These are phyloP conservation scores for Jamesozyma piceae DNA, from an alignment of 805 yeast species.

Conservation along the genomic window DNA sequence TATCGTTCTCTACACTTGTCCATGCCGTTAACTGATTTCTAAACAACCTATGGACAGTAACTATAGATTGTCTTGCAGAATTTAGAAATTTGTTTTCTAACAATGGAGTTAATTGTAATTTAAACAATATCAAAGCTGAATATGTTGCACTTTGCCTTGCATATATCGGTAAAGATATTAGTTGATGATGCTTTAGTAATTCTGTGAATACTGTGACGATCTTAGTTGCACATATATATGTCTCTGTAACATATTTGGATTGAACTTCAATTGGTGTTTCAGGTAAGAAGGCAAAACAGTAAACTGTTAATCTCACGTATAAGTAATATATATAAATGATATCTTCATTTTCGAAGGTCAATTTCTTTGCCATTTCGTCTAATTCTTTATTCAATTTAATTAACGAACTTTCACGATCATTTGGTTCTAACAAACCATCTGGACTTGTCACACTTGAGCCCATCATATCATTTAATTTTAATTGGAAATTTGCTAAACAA, in stretches of 20 bases:
- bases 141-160: conserved; percentile 79
- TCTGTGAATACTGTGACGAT: conserved; percentile 70
- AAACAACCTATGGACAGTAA: conserved; percentile 80
- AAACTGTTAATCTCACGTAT: conserved; percentile 70
- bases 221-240: conserved; percentile 72
- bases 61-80: conserved; percentile 86
- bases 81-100: conserved; percentile 61
- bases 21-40: conserved; percentile 86
- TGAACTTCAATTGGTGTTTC: conserved; percentile 83
- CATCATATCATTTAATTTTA: conserved; percentile 74
- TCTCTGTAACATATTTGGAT: conserved; percentile 71
- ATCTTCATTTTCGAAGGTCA: conserved; percentile 44
- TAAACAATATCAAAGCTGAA: conserved; percentile 69
- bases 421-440: conserved; percentile 81
- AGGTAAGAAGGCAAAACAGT: conserved; percentile 86
- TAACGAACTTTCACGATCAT: conserved; percentile 70
- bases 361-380: conserved; percentile 55
- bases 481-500: conserved; percentile 70
- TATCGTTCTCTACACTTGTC: conserved; percentile 84
- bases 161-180: conserved; percentile 79
- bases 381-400: conserved; percentile 72
- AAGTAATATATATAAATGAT: conserved; percentile 67
- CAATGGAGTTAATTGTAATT: conserved; percentile 70
- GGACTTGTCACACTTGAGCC: conserved; percentile 79
- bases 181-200: conserved; percentile 54